A percentile compares a stretch with the other conserved stretches of the same genome.
These are phyloP conservation scores for Sonneratia caseolaris DNA, from an alignment of 345 rosid species.

Conservation along the genomic window DNA sequence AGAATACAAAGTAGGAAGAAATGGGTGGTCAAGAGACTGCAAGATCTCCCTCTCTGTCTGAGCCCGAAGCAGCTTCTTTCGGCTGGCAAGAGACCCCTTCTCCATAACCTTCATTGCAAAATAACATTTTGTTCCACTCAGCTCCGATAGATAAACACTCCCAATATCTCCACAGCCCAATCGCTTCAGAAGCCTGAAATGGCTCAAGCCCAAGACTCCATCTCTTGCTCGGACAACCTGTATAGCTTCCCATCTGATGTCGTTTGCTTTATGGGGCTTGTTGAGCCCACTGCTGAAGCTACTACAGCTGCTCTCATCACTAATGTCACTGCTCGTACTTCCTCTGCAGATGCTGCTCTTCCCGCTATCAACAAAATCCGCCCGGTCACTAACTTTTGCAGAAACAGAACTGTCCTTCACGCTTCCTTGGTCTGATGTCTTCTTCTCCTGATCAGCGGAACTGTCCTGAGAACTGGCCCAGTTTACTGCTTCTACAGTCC, in stretches of 20 bases:
- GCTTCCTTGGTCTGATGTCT: conserved; percentile 50
- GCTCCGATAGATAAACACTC: conserved; percentile 83
- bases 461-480: conserved; percentile 16
- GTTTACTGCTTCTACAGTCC: conserved; percentile 24
- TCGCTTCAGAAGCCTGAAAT: conserved; percentile 77
- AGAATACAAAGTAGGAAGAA: conserved; percentile 77
- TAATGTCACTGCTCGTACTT: conserved; percentile 82
- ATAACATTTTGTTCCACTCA: conserved; percentile 79
- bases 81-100: conserved; percentile 75
- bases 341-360: conserved; percentile 90
- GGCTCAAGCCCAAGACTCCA: conserved; percentile 68
- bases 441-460: conserved; percentile 51
- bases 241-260: conserved; percentile 92
- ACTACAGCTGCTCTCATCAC: conserved; percentile 88
- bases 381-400: conserved; percentile 62
- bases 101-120: conserved; percentile 98
- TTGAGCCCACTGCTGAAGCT: conserved; percentile 74
- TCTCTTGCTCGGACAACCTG: conserved; percentile 65
- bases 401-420: conserved; percentile 70
- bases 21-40: conserved; percentile 83
- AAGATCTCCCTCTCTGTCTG: conserved; percentile 92
- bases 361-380: conserved; percentile 55
- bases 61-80: conserved; percentile 86
- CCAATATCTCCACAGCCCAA: conserved; percentile 93
- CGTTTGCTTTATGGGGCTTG: conserved; percentile 89